Conservation (phyloP, 176 grass and related monocot genomes). For the Bolboschoenus planiculmis region DNA sequence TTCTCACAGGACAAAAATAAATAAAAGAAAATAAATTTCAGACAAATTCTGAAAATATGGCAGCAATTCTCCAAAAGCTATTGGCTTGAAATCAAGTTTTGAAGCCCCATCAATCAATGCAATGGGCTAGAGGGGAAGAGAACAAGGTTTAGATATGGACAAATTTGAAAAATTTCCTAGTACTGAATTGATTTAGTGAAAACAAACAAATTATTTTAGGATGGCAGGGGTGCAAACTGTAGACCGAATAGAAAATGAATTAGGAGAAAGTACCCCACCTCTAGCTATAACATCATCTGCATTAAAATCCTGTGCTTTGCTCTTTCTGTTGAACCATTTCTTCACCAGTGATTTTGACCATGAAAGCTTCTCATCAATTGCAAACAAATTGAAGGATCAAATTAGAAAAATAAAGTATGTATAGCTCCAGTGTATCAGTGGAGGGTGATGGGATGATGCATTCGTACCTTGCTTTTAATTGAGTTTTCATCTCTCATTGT, state of each 20-base stretch:
- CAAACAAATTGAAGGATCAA: constrained; percentile 18
- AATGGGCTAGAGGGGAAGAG: constrained; percentile 21
- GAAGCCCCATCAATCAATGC: constrained; percentile 3
- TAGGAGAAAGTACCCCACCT: constrained; percentile 31
- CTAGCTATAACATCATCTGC: constrained; percentile 67
- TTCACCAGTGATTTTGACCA: constrained; percentile 84
- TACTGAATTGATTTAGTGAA: constrained; percentile 12
- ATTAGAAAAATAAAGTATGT: constrained; percentile 14
- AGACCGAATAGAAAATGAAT: constrained; percentile 24
- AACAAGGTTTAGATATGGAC: constrained; percentile 27
- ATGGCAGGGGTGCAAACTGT: constrained; percentile 19
- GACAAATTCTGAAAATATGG: constrained; percentile 14
- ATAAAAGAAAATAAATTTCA: background rate
- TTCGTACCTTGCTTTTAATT: constrained; percentile 81
- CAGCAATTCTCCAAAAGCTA: background rate
- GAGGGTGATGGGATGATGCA: background rate
- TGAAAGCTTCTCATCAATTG: constrained; percentile 34
- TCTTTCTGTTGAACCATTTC: constrained; percentile 95
- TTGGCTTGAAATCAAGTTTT: background rate
- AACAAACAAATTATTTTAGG: constrained; percentile 32
- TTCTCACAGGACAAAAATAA: constrained; percentile 11
- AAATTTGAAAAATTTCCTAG: constrained; percentile 17
- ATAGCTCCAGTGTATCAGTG: background rate
- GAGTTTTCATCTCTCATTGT: constrained; percentile 81
- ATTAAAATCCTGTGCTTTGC: constrained; percentile 91